These are phyloP conservation scores for Malassezia vespertilionis DNA, from an alignment of 1,284 basidiomycete genomes.

Conservation along the genomic window DNA sequence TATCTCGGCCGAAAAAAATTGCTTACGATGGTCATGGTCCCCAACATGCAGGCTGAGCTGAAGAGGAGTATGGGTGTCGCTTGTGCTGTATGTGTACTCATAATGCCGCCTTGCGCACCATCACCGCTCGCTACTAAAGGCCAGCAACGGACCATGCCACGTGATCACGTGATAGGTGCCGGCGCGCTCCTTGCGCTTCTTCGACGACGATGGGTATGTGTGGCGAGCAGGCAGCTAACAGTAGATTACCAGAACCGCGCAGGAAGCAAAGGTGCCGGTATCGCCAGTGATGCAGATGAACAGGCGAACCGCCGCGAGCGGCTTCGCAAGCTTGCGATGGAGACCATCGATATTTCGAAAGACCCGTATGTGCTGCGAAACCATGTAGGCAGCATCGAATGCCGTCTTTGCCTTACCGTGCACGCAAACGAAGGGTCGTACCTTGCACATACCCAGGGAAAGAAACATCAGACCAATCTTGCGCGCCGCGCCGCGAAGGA, in stretches of 20 bases:
- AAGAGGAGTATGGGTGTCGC: no score
- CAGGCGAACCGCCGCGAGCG: constrained; percentile 93
- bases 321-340: constrained; percentile 68
- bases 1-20: no score
- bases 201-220: constrained; percentile 9
- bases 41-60: no score
- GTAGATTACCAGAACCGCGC: constrained; percentile 47
- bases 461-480: constrained; percentile 98
- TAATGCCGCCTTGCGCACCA: neutral
- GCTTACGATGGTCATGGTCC: no score
- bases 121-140: no score
- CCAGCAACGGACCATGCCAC: no score
- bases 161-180: constrained; percentile 4
- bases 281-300: constrained; percentile 71
- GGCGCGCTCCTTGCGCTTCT: neutral
- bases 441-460: constrained; percentile 96
- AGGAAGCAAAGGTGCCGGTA: constrained; percentile 47
- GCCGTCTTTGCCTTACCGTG: constrained; percentile 88
- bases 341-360: constrained; percentile 49
- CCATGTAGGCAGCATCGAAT: constrained; percentile 91
- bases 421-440: constrained; percentile 99
- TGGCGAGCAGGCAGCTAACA: neutral
- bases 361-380: constrained; percentile 98
- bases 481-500: constrained; percentile 89
- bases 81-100: no score